Conservation (phyloP, 345 rosid species). For the Brassica cretica region DNA sequence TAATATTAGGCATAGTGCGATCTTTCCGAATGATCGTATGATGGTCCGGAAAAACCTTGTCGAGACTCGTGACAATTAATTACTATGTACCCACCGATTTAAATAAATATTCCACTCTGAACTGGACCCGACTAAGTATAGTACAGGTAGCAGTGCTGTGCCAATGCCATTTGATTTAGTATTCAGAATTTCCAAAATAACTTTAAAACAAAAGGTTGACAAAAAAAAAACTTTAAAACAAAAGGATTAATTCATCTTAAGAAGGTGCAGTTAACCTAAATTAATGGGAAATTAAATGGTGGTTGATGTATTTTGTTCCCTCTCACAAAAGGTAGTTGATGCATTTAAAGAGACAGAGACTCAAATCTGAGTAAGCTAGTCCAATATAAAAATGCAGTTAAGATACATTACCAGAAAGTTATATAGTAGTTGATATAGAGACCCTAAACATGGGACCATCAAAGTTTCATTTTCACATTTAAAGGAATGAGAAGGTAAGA, state of each 20-base stretch:
- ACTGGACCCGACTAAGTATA: slow-evolving; percentile 31
- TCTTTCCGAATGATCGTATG: slow-evolving; percentile 2
- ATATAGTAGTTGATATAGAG: slow-evolving; percentile 22
- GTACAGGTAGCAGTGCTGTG: slow-evolving; percentile 18
- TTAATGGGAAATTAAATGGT: not conserved
- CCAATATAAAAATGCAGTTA: not conserved
- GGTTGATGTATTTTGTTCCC: slow-evolving; percentile 13
- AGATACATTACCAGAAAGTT: not conserved
- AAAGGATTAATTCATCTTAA: not conserved
- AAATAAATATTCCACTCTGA: slow-evolving; percentile 34
- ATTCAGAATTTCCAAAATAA: slow-evolving; percentile 14
- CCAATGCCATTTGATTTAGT: slow-evolving; percentile 12
- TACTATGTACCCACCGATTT: slow-evolving; percentile 31
- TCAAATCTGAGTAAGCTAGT: not conserved
- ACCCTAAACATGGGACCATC: slow-evolving; percentile 37
- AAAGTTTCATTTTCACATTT: slow-evolving; percentile 30
- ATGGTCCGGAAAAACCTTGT: slow-evolving; percentile 22
- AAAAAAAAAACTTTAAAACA: not conserved
- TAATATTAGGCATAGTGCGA: slow-evolving; percentile 12
- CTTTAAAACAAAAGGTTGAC: not conserved
- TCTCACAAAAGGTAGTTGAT: not conserved
- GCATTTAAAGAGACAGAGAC: slow-evolving; percentile 5
- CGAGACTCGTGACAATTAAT: slow-evolving; percentile 37
- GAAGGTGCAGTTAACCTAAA: not conserved
- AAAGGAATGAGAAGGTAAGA: slow-evolving; percentile 10